Evolutionary conservation across 805 yeast species (phyloP), one percentile per base, ranked within the genome.

Genomic region (Candida lessepsii): DNA sequence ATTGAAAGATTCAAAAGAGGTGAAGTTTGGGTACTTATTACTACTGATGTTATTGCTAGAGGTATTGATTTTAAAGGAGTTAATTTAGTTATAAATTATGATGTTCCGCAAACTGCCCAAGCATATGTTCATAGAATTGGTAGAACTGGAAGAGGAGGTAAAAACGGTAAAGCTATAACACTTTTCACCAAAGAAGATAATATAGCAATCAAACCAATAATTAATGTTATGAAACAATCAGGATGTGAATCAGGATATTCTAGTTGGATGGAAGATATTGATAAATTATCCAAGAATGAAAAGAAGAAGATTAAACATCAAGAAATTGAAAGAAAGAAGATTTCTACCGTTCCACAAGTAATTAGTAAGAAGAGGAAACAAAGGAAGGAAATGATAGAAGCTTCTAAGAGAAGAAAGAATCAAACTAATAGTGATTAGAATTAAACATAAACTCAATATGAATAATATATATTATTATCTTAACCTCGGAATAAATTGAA

Each of bases 1-100:
- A 86, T 93, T 46, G 86, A 86, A 55, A 71, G 85, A 50, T 93
- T 93, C 67, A 86, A 81, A 60, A 76, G 74, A 40, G 99, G 99
- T 19, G 95, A 91, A 21, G 72, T 90, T 21, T 93, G 99, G 99
- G 95, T 93, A 33, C 72, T 93, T 48, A 91, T 93, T 39, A 89
- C 97, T 60, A 93, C 99, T 0, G 99, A 93, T 63, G 96, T 93
- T 35, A 69, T 93, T 40, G 84, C 97, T 3, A 80, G 99, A 67
- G 99, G 99, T 71, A 86, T 93, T 43, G 99, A 93, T 62, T 93
- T 93, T 68, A 88, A 88, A 56, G 97, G 97, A 40, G 91, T 93
- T 36, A 93, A 90, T 56, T 60, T 95, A 44, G 97, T 93, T 29
- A 86, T 93, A 50, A 93, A 93, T 64, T 93, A 93, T 61, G 99